Evolutionary conservation across 139 green algal genomes (phyloP).

Genomic region (Chlorokybus atmophyticus): DNA sequence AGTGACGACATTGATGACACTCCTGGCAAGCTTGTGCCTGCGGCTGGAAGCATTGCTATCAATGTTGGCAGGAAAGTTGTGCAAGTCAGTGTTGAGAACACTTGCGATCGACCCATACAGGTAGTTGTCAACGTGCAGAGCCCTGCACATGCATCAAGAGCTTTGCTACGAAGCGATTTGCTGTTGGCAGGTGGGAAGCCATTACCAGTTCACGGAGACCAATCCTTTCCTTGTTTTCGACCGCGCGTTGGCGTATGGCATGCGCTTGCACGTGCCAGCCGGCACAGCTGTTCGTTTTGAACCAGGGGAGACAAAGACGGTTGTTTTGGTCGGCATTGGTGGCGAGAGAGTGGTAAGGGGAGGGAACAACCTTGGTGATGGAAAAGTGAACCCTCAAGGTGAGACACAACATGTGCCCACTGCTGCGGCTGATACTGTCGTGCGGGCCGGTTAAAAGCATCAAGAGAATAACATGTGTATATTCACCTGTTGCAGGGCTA

Average conservation of each 20-base stretch:
- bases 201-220: constrained; percentile 36
- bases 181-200: constrained; percentile 27
- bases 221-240: constrained; percentile 34
- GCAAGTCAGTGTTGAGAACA: constrained; percentile 23
- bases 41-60: constrained; percentile 7
- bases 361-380: constrained; percentile 32
- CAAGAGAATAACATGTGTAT: no score
- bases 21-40: constrained; percentile 6
- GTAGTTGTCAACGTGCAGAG: constrained; percentile 1
- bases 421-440: no score
- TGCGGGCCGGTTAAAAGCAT: no score
- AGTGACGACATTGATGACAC: constrained; percentile 10
- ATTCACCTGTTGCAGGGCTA: no score
- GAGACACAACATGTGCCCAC: no score
- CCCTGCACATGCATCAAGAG: background rate
- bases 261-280: constrained; percentile 31
- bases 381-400: constrained; percentile 5
- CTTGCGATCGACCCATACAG: constrained; percentile 32
- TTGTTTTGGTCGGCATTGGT: constrained; percentile 27
- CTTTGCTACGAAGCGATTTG: background rate
- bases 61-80: constrained; percentile 18
- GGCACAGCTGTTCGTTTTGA: constrained; percentile 40
- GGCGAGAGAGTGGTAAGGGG: constrained; percentile 24
- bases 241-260: constrained; percentile 24
- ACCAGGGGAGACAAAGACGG: constrained; percentile 33